Evolutionary conservation across 2,329 filamentous ascomycete genomes (phyloP).

Genomic region (Macrophomina tecta): DNA sequence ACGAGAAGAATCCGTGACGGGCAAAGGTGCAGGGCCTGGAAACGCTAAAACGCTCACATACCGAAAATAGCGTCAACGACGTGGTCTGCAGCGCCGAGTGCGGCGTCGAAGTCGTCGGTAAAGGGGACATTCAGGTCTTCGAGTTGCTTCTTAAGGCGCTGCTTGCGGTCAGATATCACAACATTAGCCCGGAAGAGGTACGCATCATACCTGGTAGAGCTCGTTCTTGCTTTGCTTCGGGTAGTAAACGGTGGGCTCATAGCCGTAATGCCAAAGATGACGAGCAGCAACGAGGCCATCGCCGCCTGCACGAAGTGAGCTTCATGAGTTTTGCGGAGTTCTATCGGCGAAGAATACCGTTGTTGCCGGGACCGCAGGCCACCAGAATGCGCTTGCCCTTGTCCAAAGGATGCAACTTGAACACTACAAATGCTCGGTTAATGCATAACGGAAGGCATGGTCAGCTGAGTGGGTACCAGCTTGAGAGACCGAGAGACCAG

Average conservation of each 20-base stretch:
- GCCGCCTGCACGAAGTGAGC: constrained; percentile 64
- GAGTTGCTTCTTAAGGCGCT: constrained; percentile 85
- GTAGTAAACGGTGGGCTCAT: constrained; percentile 87
- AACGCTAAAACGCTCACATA: background rate
- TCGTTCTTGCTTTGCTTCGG: constrained; percentile 92
- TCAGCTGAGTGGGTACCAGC: constrained; percentile 63
- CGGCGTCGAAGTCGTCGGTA: constrained; percentile 75
- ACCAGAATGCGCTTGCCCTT: constrained; percentile 78
- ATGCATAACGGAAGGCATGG: too few relatives aligned
- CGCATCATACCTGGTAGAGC: constrained; percentile 72
- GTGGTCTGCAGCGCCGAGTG: constrained; percentile 74
- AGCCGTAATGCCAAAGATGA: constrained; percentile 91
- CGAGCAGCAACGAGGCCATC: constrained; percentile 94
- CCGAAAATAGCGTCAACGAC: constrained; percentile 91
- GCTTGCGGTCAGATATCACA: constrained; percentile 21
- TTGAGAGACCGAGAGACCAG: constrained; percentile 90
- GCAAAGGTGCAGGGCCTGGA: too few relatives aligned
- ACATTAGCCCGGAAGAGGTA: constrained; percentile 4
- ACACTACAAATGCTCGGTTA: constrained; percentile 63
- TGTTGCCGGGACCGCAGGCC: constrained; percentile 85
- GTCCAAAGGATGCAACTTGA: constrained; percentile 77
- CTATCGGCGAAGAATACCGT: constrained; percentile 42
- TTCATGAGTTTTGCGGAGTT: background rate
- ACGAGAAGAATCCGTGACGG: too few relatives aligned
- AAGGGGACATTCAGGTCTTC: constrained; percentile 84